phyloP scores from a whole-genome alignment of 805 yeast species.

The Pichia insulana region DNA sequence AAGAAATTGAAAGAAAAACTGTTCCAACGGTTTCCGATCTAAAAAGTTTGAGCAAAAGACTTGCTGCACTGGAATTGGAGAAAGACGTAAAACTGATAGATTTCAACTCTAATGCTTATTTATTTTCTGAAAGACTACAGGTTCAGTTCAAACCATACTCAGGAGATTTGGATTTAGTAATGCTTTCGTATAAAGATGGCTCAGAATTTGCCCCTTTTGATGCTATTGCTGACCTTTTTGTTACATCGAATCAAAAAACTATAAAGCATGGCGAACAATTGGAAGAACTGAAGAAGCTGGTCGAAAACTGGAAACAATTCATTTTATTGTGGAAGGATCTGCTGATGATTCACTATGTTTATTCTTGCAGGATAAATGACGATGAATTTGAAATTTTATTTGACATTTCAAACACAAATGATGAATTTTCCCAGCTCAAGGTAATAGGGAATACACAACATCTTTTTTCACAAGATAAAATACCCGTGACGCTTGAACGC shows the following conservation, averaged over 20 bases:
- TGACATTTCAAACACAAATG: not conserved
- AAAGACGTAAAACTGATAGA: constrained; percentile 11
- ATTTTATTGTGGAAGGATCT: constrained; percentile 10
- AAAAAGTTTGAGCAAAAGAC: constrained; percentile 5
- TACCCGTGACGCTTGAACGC: too few species aligned
- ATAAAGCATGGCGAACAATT: not conserved
- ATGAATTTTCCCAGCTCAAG: not conserved
- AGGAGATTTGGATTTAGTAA: not conserved
- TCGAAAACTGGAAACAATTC: constrained; percentile 4
- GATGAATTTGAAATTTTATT: constrained; percentile 3
- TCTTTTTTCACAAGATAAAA: too few species aligned
- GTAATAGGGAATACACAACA: not conserved
- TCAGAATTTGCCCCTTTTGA: too few species aligned
- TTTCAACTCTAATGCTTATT: not conserved
- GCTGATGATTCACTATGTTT: constrained; percentile 3
- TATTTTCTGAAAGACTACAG: not conserved
- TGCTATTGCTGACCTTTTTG: not conserved
- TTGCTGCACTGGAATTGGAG: constrained; percentile 10
- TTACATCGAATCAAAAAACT: not conserved
- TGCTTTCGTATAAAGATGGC: too few species aligned
- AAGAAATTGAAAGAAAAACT: not conserved
- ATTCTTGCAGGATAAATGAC: not conserved
- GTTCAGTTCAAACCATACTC: not conserved
- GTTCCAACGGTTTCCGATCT: constrained; percentile 17
- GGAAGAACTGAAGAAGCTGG: constrained; percentile 1